phyloP scores from a whole-genome alignment of 192 early-diverging fungal genomes.

The Globomyces pollinis-pini region DNA sequence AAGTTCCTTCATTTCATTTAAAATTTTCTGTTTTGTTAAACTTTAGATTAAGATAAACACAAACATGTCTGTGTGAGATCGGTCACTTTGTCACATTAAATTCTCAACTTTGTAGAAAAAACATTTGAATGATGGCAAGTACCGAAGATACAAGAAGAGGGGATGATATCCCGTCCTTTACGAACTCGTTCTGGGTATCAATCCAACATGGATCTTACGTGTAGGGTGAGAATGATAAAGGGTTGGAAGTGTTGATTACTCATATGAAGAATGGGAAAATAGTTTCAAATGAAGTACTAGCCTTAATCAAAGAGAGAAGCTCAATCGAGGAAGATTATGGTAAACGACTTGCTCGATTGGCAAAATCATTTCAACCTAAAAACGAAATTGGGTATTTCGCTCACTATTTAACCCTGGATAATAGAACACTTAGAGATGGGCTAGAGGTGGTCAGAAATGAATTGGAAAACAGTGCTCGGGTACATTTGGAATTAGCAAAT shows the following conservation, averaged over 20 bases:
- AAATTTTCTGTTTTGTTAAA: no score
- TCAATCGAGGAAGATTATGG: conserved; percentile 53
- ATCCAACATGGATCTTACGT: no score
- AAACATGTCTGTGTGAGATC: no score
- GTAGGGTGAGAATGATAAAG: conserved; percentile 42
- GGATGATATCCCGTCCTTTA: no score
- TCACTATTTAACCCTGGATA: neutral
- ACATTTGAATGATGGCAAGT: no score
- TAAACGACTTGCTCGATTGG: conserved; percentile 37
- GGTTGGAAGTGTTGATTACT: conserved; percentile 36
- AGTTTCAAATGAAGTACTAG: conserved; percentile 33
- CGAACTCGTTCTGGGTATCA: conserved; percentile 34
- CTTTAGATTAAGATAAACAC: no score
- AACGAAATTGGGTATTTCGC: conserved; percentile 53
- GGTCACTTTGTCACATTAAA: no score
- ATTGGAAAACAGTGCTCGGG: conserved; percentile 34
- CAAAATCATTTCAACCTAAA: conserved; percentile 34
- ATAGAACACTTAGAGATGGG: conserved; percentile 34
- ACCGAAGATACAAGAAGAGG: no score
- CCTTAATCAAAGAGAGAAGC: conserved; percentile 38
- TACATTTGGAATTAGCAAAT: conserved; percentile 38
- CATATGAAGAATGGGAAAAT: conserved; percentile 45
- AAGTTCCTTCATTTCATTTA: no score
- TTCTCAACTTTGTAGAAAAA: no score
- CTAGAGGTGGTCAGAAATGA: conserved; percentile 41